A percentile compares a stretch with the other conserved stretches of the same genome.
phyloP scores from a whole-genome alignment of 768 basidiomycete genomes.

The Leucosporidium scottii region DNA sequence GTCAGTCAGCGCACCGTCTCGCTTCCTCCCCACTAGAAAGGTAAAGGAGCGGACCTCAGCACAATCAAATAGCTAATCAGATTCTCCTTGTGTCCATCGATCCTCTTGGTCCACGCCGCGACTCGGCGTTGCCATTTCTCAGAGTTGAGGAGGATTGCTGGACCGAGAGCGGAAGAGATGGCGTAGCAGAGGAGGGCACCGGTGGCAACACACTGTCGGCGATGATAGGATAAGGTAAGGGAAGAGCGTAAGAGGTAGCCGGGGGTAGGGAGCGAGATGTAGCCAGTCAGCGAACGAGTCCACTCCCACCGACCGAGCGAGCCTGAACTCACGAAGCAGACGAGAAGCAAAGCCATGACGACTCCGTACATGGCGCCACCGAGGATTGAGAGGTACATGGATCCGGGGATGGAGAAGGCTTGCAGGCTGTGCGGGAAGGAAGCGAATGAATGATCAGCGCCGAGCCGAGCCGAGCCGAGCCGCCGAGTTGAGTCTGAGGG shows the following conservation, averaged over 20 bases:
- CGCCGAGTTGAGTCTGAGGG: background rate
- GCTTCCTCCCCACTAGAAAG: background rate
- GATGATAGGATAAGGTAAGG: background rate
- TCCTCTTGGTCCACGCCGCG: conserved; percentile 72
- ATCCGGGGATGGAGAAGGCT: conserved; percentile 91
- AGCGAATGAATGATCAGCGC: background rate
- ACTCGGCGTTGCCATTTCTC: conserved; percentile 76
- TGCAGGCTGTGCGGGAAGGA: conserved; percentile 57
- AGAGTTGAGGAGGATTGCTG: conserved; percentile 78
- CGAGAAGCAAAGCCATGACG: conserved; percentile 73
- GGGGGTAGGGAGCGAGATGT: background rate
- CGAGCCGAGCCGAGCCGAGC: background rate
- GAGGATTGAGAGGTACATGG: conserved; percentile 93
- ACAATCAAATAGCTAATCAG: conserved; percentile 87
- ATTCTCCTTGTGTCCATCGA: conserved; percentile 70
- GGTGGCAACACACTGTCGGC: conserved; percentile 63
- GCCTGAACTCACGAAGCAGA: conserved; percentile 56
- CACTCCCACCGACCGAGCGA: background rate
- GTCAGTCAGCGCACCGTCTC: background rate
- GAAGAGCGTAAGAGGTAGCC: too few species aligned
- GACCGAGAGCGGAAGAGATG: conserved; percentile 84
- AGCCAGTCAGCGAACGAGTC: too few species aligned
- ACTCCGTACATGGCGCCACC: conserved; percentile 95
- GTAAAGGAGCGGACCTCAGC: conserved; percentile 44
- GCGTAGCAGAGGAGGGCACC: conserved; percentile 89